Conservation (phyloP, 352 stramenopile genomes). For the Pythium aristosporum region DNA sequence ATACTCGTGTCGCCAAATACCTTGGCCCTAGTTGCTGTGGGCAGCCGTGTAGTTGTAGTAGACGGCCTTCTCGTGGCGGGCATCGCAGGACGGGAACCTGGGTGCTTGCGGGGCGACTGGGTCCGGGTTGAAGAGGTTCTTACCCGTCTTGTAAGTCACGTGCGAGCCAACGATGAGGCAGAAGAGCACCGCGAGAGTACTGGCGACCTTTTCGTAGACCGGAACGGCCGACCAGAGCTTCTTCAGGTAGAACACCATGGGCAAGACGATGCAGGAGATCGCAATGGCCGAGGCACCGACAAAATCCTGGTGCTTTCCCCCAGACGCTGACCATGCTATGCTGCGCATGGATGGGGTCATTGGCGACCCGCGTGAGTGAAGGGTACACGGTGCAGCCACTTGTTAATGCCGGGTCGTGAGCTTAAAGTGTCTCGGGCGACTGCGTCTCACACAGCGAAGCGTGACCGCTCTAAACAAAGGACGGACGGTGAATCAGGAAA, state of each 20-base stretch:
- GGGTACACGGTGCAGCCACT: too few relatives aligned
- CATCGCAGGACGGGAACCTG: conserved; percentile 61
- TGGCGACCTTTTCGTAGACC: conserved; percentile 35
- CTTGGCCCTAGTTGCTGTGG: conserved; percentile 1
- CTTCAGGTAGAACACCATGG: conserved; percentile 70
- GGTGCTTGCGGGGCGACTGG: neutral
- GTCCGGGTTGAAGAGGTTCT: conserved; percentile 37
- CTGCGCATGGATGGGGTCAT: too few relatives aligned
- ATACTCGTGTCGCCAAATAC: too few relatives aligned
- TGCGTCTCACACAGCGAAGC: too few relatives aligned
- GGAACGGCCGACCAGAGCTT: conserved; percentile 42
- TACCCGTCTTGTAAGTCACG: conserved; percentile 48
- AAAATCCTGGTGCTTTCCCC: too few relatives aligned
- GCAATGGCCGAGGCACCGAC: conserved; percentile 53
- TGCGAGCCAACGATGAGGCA: conserved; percentile 43
- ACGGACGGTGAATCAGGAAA: too few relatives aligned
- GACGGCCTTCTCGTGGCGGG: conserved; percentile 38
- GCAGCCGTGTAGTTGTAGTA: conserved; percentile 32
- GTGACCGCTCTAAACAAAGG: too few relatives aligned
- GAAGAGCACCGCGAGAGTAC: conserved; percentile 39
- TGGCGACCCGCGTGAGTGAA: too few relatives aligned
- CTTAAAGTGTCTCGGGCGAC: too few relatives aligned
- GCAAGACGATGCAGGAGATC: conserved; percentile 57
- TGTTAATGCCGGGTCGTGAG: too few relatives aligned
- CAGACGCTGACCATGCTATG: too few relatives aligned